Base-by-base conservation (phyloP, 2,329 filamentous ascomycete genomes). In the Aspergillus calidoustus region DNA sequence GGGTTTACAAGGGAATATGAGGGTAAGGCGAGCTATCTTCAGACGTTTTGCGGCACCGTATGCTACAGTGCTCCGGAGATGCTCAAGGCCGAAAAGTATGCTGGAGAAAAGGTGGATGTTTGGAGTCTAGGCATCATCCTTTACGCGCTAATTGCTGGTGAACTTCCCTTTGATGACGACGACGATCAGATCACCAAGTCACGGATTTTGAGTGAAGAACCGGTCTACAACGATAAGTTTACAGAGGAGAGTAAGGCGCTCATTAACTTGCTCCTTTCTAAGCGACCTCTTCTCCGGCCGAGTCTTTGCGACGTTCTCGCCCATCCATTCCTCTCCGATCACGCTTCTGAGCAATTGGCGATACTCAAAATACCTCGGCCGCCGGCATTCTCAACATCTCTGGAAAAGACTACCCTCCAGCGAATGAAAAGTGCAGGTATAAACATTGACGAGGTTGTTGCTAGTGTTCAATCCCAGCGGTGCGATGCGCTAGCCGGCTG, bases 51-150 rank as follows among this genome's bases (percentile, higher is more conserved):
- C 76, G 95, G 95, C 5, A 99, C 95, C 0, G 90, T 99, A 65
- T 98, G 94, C 80, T 99, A 99, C 78, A 97, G 93, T 58, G 95
- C 95, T 2, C 95, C 95, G 2, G 95, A 99, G 78, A 99, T 99
- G 95, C 84, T 99, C 46, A 97, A 95, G 76, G 95, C 93, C 44
- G 95, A 99, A 77, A 98, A 96, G 77, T 99, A 99, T 74, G 95
- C 93, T 0, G 94, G 93, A 28, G 93, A 97, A 80, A 98, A 97
- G 80, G 94, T 99, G 53, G 95, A 99, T 72, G 93, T 99, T 4
- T 99, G 95, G 95, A 98, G 94, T 77, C 91, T 93, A 74, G 93
- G 93, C 64, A 93, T 97, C 66, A 97, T 97, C 72, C 84, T 95
- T 48, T 95, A 92, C 77, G 91, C 93, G 44, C 81, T 95, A 66